Evolutionary conservation across 345 rosid species (phyloP).

Genomic region (Syzygium grande): DNA sequence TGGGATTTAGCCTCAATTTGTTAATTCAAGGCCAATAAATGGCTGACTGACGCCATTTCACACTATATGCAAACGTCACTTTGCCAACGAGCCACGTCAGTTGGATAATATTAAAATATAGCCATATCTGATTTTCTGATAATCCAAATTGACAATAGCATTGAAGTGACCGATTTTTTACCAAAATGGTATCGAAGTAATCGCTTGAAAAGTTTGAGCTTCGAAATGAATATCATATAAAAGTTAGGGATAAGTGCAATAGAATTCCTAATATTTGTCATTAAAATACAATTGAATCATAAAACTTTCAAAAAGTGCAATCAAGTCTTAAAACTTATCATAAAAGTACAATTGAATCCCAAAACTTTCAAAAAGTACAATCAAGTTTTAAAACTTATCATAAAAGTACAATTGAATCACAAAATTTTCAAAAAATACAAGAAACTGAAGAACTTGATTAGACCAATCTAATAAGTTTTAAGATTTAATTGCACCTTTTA

Average conservation of each 20-base stretch:
- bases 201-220: neutral
- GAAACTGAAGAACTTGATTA: too few species aligned
- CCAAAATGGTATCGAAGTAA: neutral
- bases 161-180: neutral
- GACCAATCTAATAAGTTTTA: too few species aligned
- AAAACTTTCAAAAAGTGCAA: too few species aligned
- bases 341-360: too few species aligned
- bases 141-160: neutral
- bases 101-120: neutral
- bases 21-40: neutral
- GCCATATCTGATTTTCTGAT: neutral
- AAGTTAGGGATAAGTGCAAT: neutral
- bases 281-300: too few species aligned
- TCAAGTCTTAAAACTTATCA: too few species aligned
- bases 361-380: too few species aligned
- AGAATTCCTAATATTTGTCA: too few species aligned
- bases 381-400: too few species aligned
- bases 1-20: neutral
- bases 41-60: neutral
- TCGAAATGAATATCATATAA: neutral
- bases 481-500: too few species aligned
- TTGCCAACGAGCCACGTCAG: neutral
- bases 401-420: too few species aligned
- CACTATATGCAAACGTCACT: neutral
- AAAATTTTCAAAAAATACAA: too few species aligned